phyloP scores from a whole-genome alignment of 441 rosid species.

The Pelargonium myrrhifolium region DNA sequence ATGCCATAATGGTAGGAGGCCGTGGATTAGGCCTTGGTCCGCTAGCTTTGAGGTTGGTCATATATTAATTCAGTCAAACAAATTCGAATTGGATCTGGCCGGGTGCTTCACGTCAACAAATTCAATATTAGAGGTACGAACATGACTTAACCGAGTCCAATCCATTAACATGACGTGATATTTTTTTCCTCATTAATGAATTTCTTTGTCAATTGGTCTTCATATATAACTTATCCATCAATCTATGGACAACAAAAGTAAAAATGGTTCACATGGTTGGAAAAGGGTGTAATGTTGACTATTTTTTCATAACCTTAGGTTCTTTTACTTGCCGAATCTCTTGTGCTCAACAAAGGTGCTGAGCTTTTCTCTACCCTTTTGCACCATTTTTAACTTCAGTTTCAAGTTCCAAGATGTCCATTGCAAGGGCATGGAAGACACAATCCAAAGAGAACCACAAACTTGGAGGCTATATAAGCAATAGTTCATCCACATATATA shows the following conservation, averaged over 20 bases:
- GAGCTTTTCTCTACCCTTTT: not conserved
- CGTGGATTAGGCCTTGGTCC: constrained; percentile 75
- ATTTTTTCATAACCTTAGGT: no score
- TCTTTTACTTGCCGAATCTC: no score
- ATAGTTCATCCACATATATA: not conserved
- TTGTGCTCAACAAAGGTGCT: not conserved
- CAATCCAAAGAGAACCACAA: not conserved
- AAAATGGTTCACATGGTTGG: not conserved
- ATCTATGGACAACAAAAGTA: not conserved
- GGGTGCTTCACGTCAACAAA: no score
- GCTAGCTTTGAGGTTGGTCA: constrained; percentile 61
- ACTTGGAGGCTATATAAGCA: not conserved
- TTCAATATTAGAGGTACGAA: no score
- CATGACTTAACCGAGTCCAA: no score
- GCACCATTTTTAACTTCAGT: not conserved
- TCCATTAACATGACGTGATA: no score
- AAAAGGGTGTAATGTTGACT: not conserved
- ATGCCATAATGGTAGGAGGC: constrained; percentile 67
- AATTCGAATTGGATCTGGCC: no score
- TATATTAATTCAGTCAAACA: no score
- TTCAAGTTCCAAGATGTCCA: constrained; percentile 2
- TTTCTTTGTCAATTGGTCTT: no score
- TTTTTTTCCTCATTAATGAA: no score
- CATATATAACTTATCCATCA: not conserved
- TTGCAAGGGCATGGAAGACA: not conserved